These are phyloP conservation scores for Sanguinoderma infundibulare DNA, from an alignment of 1,284 basidiomycete genomes.

Conservation along the genomic window DNA sequence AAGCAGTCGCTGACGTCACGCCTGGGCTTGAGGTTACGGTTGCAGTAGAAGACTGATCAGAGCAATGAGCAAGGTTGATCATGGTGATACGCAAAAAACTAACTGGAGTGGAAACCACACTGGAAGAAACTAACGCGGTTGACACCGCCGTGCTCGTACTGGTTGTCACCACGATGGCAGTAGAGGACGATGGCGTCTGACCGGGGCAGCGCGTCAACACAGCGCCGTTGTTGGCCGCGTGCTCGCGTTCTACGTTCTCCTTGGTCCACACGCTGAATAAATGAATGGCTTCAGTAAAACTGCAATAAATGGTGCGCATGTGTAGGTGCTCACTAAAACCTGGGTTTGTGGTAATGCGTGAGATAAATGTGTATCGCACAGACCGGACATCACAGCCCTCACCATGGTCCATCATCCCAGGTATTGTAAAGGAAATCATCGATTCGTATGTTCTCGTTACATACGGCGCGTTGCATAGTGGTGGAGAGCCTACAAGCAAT, in stretches of 20 bases:
- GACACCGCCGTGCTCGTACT: neutral
- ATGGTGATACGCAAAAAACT: no score
- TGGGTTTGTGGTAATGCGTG: neutral
- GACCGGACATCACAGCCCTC: neutral
- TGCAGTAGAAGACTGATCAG: no score
- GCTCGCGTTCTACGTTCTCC: constrained; percentile 13
- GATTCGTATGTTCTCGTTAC: constrained; percentile 19
- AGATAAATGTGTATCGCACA: neutral
- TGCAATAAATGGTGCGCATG: neutral
- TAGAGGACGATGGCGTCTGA: constrained; percentile 2
- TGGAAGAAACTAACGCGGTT: neutral
- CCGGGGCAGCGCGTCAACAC: constrained; percentile 17
- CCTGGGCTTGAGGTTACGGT: no score
- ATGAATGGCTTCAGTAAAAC: neutral
- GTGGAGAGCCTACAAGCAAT: constrained; percentile 4
- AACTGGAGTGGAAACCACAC: no score
- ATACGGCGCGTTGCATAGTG: constrained; percentile 17
- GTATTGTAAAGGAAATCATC: constrained; percentile 21
- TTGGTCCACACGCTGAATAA: constrained; percentile 11
- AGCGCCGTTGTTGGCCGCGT: constrained; percentile 12
- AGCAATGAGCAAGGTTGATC: no score
- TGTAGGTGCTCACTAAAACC: constrained; percentile 23
- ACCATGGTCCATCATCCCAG: constrained; percentile 26
- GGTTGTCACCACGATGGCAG: neutral
- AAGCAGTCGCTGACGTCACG: no score